Conservation (phyloP, 2,329 filamentous ascomycete species). For the Fusarium sp. region DNA sequence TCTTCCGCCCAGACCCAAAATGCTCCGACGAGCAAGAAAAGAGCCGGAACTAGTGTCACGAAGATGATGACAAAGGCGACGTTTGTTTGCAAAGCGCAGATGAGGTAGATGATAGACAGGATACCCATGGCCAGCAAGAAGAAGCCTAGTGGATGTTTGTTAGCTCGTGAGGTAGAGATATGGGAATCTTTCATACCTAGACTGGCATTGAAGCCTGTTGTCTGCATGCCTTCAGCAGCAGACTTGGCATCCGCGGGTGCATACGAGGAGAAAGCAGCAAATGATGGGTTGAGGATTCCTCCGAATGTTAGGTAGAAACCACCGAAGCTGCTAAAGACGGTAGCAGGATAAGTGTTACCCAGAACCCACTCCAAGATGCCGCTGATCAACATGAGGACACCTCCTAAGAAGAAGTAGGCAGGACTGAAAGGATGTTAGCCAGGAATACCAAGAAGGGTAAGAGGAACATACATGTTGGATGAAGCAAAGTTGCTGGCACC, state of each 20-base stretch:
- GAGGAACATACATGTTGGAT: constrained; percentile 56
- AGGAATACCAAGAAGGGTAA: not conserved
- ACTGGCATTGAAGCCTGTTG: constrained; percentile 64
- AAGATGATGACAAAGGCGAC: constrained; percentile 79
- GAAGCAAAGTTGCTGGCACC: constrained; percentile 60
- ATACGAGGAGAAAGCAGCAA: constrained; percentile 60
- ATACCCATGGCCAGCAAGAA: constrained; percentile 74
- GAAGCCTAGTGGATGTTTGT: constrained; percentile 56
- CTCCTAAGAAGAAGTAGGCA: constrained; percentile 63
- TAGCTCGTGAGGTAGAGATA: not conserved
- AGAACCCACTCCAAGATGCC: constrained; percentile 66
- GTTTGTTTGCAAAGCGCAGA: constrained; percentile 79
- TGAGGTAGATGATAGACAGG: constrained; percentile 72
- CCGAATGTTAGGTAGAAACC: constrained; percentile 68
- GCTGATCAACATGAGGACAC: constrained; percentile 61
- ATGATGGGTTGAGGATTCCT: constrained; percentile 63
- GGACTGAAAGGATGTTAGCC: constrained; percentile 49
- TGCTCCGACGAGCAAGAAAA: constrained; percentile 69
- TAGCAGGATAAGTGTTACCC: constrained; percentile 69
- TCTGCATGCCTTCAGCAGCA: constrained; percentile 54
- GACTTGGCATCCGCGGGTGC: constrained; percentile 47
- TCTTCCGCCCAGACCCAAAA: constrained; percentile 67
- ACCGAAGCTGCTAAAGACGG: constrained; percentile 67
- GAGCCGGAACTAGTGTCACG: constrained; percentile 66
- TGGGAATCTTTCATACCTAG: constrained; percentile 55